Base-by-base conservation (phyloP, 1,284 basidiomycete genomes). In the Exsudoporus floridanus region DNA sequence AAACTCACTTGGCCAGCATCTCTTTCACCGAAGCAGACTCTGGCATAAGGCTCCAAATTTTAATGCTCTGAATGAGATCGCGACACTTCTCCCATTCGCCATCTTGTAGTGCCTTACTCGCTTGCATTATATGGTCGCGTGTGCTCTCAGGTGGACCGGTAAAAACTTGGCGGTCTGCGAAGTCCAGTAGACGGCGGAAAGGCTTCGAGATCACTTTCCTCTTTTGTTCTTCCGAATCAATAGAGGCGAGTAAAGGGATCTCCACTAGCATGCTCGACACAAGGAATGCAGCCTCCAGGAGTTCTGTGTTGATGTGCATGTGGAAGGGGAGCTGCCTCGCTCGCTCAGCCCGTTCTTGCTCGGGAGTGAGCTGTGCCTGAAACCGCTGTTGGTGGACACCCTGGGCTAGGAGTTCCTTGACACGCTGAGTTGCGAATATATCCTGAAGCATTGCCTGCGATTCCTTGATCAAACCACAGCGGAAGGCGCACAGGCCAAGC, bases 281-380 rank as follows among this genome's bases (percentile, higher is more conserved):
- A 39, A 99, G 80, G 80, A 98, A 99, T 8, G 94, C 95, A 39
- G 94, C 95, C 74, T 99, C 97, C 56, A 99, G 80, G 27, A 99
- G 78, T 73, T 99, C 97, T 14, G 97, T 92, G 77, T 99, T 99
- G 76, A 99, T 96, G 76, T 99, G 97, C 90, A 99, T 93, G 74
- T 99, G 97, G 88, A 99, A 99, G 31, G 97, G 97, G 23, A 99
- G 80, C 66, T 98, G 92, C 42, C 96, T 84, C 62, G 94, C 91
- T 63, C 94, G 92, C 73, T 99, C 97, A 7, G 94, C 86, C 70
- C 94, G 92, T 73, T 99, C 97, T 74, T 99, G 96, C 72, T 99
- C 97, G 7, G 94, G 92, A 14, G 89, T 85, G 49, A 98, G 77
- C 4, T 81, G 70, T 46, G 65, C 78, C 64, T 90, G 90, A 80